Evolutionary conservation across 2,329 filamentous ascomycete species (phyloP), one percentile per base, ranked within the genome.

Genomic region (Penicillium aurantiogriseum): DNA sequence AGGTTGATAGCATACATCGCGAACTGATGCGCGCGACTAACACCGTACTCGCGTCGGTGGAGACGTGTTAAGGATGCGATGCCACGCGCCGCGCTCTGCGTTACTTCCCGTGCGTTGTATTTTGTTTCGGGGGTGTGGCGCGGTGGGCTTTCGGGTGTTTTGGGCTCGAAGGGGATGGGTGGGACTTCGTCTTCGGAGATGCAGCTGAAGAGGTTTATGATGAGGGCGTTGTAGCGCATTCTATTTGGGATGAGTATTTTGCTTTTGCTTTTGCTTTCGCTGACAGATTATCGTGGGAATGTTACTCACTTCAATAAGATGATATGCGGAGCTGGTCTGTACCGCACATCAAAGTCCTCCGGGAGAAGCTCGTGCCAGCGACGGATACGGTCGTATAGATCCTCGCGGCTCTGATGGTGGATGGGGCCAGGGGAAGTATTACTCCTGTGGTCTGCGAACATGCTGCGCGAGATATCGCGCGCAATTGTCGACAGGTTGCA

Each of bases 1-100:
- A 76, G 63, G 23, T 74, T 76, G 47, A 76, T 70, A 0, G 73
- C 71, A 49, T 75, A 76, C 56, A 76, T 63, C 13, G 72, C 69
- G 44, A 75, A 76, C 21, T 71, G 65, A 52, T 76, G 74, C 6
- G 71, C 71, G 4, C 72, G 68, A 33, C 59, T 69, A 54, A 76
- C 61, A 5, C 74, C 71, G 50, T 69, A 74, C 38, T 75, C 71
- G 10, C 65, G 65, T 13, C 71, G 65, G 31, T 75, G 69, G 0
- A 71, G 61, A 11, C 67, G 68, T 0, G 69, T 61, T 3, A 76
- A 63, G 1, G 51, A 42, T 1, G 72, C 66, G 15, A 76, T 75
- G 4, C 57, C 59, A 3, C 67, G 70, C 0, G 73, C 72, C 0
- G 71, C 70, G n/a, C 60, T 59, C n/a, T 68, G 64, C 0, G 64